A percentile compares a stretch with the other conserved stretches of the same genome.
These are phyloP conservation scores for Termitomyces sp. DNA, from an alignment of 768 basidiomycete genomes.

Conservation along the genomic window DNA sequence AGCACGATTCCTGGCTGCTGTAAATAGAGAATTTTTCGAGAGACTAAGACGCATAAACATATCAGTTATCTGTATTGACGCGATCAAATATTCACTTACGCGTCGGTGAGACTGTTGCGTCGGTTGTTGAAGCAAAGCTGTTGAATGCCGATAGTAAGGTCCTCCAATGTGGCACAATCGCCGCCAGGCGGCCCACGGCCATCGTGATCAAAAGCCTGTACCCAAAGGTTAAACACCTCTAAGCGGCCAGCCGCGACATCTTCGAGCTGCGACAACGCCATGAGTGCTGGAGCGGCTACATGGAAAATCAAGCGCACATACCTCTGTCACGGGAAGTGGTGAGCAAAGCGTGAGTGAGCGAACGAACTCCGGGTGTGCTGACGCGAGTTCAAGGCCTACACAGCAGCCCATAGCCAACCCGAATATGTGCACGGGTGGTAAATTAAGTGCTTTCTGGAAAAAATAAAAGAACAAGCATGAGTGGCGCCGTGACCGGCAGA, in stretches of 20 bases:
- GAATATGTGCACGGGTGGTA: constrained; percentile 23
- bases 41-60: constrained; percentile 5
- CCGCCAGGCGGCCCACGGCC: constrained; percentile 2
- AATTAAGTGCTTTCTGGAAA: constrained; percentile 19
- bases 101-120: constrained; percentile 8
- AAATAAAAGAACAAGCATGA: not conserved
- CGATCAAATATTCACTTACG: constrained; percentile 8
- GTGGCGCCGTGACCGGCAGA: not conserved
- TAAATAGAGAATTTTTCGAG: constrained; percentile 8
- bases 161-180: constrained; percentile 10
- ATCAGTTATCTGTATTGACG: not conserved
- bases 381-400: constrained; percentile 20
- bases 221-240: constrained; percentile 16
- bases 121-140: constrained; percentile 17
- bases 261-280: constrained; percentile 11
- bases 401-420: constrained; percentile 20
- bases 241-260: constrained; percentile 14
- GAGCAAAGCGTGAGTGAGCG: constrained; percentile 21
- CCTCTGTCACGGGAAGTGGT: constrained; percentile 20
- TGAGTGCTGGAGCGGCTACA: not conserved
- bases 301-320: constrained; percentile 4
- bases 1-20: constrained; percentile 12
- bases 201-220: constrained; percentile 15
- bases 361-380: constrained; percentile 15
- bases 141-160: constrained; percentile 13